Conservation (phyloP, 352 stramenopile genomes). For the Phytophthora crassamura region DNA sequence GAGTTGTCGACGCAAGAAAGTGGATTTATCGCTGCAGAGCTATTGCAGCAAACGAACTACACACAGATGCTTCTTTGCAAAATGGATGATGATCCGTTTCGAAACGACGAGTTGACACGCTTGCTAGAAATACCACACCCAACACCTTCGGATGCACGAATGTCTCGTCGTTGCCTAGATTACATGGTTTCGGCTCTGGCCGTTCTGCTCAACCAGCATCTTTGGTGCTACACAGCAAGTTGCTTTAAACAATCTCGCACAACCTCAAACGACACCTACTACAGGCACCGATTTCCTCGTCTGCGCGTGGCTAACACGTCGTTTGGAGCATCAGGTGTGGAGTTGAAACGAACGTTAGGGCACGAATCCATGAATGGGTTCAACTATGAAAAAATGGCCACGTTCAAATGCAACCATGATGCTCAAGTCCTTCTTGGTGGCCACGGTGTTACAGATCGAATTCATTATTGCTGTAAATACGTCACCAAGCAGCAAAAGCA, state of each 20-base stretch:
- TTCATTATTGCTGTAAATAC: no score
- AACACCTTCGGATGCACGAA: no score
- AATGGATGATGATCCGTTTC: no score
- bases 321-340: not conserved
- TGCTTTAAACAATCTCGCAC: not conserved
- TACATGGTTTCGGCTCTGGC: no score
- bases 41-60: no score
- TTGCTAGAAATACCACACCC: no score
- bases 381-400: slow-evolving; percentile 5
- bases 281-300: not conserved
- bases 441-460: not conserved
- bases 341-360: not conserved
- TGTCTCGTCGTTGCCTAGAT: no score
- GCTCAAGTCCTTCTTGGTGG: no score
- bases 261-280: not conserved
- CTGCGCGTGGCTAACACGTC: not conserved
- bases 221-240: not conserved
- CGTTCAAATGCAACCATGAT: not conserved
- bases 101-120: no score
- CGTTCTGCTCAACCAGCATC: slow-evolving; percentile 1
- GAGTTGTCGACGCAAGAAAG: not conserved
- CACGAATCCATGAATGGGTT: slow-evolving; percentile 11
- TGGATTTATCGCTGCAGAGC: not conserved
- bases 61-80: no score
- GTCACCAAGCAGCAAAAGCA: no score